A percentile compares a stretch with the other conserved stretches of the same genome.
These are phyloP conservation scores for Alternaria gaisen DNA, from an alignment of 2,329 filamentous ascomycete genomes.

Conservation along the genomic window DNA sequence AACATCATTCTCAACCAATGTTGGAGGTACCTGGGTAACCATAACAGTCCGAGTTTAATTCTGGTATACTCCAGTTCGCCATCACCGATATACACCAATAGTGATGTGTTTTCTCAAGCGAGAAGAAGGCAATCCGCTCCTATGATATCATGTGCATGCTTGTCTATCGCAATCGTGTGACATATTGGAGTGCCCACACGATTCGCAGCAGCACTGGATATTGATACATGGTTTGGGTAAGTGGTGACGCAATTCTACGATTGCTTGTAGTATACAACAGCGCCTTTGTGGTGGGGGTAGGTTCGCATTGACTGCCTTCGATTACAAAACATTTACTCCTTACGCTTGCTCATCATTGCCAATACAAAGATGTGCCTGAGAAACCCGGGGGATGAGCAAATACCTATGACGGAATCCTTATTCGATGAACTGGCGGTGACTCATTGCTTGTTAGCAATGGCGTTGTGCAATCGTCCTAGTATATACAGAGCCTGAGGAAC, in stretches of 20 bases:
- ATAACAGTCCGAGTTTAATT: not conserved
- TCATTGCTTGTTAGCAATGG: not conserved
- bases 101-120: not conserved
- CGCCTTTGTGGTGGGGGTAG: not conserved
- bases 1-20: constrained; percentile 1
- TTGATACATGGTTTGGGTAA: not conserved
- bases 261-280: not conserved
- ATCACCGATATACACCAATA: not conserved
- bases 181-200: constrained; percentile 17
- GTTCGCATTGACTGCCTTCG: too few species aligned
- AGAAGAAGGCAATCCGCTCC: not conserved
- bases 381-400: accelerated
- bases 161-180: constrained; percentile 21
- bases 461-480: not conserved
- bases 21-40: not conserved
- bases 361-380: not conserved
- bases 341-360: not conserved
- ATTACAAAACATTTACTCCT: not conserved
- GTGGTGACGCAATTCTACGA: not conserved
- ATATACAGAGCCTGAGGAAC: not conserved
- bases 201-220: constrained; percentile 1
- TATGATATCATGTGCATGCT: constrained; percentile 10
- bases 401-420: not conserved
- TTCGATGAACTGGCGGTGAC: not conserved
- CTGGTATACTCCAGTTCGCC: not conserved